Evolutionary conservation across 495 filamentous ascomycete species (phyloP).

Genomic region (Neurospora terricola): DNA sequence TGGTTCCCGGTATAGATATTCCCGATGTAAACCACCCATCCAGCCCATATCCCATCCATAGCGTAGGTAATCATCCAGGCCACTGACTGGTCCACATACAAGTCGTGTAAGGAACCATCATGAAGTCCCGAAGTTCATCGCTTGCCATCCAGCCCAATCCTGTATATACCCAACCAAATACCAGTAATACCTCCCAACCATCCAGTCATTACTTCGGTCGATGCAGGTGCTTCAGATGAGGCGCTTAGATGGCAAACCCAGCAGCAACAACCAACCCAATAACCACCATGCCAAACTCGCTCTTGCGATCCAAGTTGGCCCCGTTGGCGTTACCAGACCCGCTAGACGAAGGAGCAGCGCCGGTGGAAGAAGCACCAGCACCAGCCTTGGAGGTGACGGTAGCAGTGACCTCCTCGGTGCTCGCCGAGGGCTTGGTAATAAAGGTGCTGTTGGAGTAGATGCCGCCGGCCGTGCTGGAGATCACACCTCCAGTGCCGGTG

Average conservation of each 20-base stretch:
- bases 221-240: no score
- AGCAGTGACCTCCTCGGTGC: neutral
- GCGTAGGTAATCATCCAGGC: no score
- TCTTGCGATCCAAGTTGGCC: neutral
- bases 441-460: neutral
- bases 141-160: no score
- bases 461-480: neutral
- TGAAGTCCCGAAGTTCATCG: no score
- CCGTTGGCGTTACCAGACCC: neutral
- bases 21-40: neutral
- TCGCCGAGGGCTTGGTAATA: neutral
- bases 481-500: neutral
- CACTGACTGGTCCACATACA: no score
- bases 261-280: slow-evolving; percentile 20
- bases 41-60: neutral
- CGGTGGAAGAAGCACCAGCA: neutral
- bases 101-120: no score
- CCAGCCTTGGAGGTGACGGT: neutral
- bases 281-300: slow-evolving; percentile 10
- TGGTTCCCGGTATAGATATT: neutral
- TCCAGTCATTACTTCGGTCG: no score
- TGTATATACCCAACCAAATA: neutral
- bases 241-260: slow-evolving; percentile 28
- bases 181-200: no score
- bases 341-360: neutral